Percentiles rank a stretch among this genome's conserved stretches.
Evolutionary conservation across 2,329 filamentous ascomycete genomes (phyloP).

Genomic region (Diaporthe humulicola): DNA sequence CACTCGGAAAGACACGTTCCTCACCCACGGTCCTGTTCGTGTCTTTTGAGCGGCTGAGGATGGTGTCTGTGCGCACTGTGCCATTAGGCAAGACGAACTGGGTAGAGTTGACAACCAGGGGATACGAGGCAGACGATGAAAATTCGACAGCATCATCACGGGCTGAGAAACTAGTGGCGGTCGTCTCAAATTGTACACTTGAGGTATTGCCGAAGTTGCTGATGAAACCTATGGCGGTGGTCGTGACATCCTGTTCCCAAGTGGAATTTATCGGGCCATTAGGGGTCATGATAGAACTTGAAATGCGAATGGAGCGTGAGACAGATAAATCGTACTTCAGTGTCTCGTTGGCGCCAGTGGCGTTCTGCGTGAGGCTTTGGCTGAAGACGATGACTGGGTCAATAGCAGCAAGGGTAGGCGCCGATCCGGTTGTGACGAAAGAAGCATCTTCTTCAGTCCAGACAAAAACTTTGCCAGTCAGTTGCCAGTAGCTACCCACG

Average conservation of each 20-base stretch:
- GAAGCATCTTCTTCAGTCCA: slow-evolving; percentile 70
- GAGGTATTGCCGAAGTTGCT: slow-evolving; percentile 46
- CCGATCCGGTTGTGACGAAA: slow-evolving; percentile 65
- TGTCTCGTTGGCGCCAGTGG: slow-evolving; percentile 69
- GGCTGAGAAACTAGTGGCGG: background rate
- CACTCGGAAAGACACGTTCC: slow-evolving; percentile 65
- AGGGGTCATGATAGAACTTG: slow-evolving; percentile 65
- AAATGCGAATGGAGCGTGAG: slow-evolving; percentile 66
- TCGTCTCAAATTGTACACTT: background rate
- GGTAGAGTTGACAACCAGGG: slow-evolving; percentile 70
- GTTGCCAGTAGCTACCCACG: slow-evolving; percentile 79
- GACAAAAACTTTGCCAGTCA: slow-evolving; percentile 83
- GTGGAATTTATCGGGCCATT: slow-evolving; percentile 47
- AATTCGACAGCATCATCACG: slow-evolving; percentile 57
- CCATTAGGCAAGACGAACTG: slow-evolving; percentile 57
- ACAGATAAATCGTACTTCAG: slow-evolving; percentile 71
- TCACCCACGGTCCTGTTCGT: slow-evolving; percentile 51
- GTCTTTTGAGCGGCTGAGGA: slow-evolving; percentile 56
- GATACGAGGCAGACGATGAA: slow-evolving; percentile 61
- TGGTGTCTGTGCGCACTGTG: slow-evolving; percentile 59
- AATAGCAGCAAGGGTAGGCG: slow-evolving; percentile 48
- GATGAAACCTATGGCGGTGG: slow-evolving; percentile 65
- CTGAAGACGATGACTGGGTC: slow-evolving; percentile 64
- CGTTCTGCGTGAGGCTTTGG: slow-evolving; percentile 58
- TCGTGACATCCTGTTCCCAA: slow-evolving; percentile 71